A percentile compares a stretch with the other conserved stretches of the same genome.
phyloP scores from a whole-genome alignment of 2,329 filamentous ascomycete genomes.

The Rutstroemia sp. region DNA sequence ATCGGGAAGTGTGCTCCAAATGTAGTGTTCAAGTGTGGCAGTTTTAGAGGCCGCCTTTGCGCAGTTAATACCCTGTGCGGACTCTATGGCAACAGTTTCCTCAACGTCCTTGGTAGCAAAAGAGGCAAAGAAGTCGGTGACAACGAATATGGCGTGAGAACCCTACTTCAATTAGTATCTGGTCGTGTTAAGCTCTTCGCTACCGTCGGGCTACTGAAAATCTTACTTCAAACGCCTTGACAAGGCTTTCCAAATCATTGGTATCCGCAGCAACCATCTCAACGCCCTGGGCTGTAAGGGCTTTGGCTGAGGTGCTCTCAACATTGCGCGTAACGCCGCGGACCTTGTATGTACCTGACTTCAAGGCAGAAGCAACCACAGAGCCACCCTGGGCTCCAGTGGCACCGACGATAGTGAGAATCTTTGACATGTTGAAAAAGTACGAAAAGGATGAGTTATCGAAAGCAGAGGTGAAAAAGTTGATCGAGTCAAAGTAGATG shows the following conservation, averaged over 20 bases:
- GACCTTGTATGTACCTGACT: conserved; percentile 22
- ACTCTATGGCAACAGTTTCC: too few relatives aligned
- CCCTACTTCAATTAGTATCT: neutral
- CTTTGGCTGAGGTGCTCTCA: conserved; percentile 29
- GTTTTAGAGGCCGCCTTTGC: conserved; percentile 21
- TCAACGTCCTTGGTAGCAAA: too few relatives aligned
- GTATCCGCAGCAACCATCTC: conserved; percentile 39
- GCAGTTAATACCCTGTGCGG: too few relatives aligned
- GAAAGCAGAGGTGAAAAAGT: too few relatives aligned
- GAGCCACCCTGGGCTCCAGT: neutral
- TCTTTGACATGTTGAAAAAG: too few relatives aligned
- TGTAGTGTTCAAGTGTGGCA: conserved; percentile 35
- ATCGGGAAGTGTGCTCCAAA: conserved; percentile 37
- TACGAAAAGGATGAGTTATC: too few relatives aligned
- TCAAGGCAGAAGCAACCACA: neutral
- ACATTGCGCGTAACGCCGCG: conserved; percentile 40
- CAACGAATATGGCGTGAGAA: neutral
- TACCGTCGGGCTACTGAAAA: neutral
- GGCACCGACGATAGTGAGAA: too few relatives aligned
- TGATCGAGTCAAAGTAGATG: too few relatives aligned
- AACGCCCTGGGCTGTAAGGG: conserved; percentile 32
- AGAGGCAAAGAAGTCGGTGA: too few relatives aligned
- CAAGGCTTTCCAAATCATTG: conserved; percentile 32
- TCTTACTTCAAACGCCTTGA: conserved; percentile 32
- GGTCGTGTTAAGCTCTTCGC: neutral